Percentiles rank a stretch among this genome's conserved stretches.
Conservation (phyloP, 176 grass and related monocot species). For the Cenchrus purpureus region DNA sequence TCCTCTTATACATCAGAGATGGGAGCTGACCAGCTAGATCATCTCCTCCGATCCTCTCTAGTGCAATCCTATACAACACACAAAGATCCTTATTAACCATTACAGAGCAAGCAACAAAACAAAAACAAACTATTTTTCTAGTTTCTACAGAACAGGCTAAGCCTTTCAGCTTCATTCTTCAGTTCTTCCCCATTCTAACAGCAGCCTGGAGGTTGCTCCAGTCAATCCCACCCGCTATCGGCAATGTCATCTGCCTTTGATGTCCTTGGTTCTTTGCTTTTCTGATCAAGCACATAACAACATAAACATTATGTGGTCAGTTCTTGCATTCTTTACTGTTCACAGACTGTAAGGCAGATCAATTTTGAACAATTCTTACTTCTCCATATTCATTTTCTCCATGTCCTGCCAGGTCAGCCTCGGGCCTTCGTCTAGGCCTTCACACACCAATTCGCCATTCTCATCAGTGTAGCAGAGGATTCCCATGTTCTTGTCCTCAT, state of each 20-base stretch:
- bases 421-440: slow-evolving; percentile 64
- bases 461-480: slow-evolving; percentile 59
- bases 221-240: not conserved
- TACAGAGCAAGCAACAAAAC: slow-evolving; percentile 12
- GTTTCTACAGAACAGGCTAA: slow-evolving; percentile 14
- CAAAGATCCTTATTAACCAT: slow-evolving; percentile 26
- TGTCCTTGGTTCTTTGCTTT: slow-evolving; percentile 19
- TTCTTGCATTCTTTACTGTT: not conserved
- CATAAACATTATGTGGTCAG: not conserved
- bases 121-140: not conserved
- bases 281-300: slow-evolving; percentile 18
- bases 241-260: not conserved
- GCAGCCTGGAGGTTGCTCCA: slow-evolving; percentile 29
- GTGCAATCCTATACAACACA: slow-evolving; percentile 42
- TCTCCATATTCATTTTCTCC: slow-evolving; percentile 43
- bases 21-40: slow-evolving; percentile 38
- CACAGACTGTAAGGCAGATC: not conserved
- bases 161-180: slow-evolving; percentile 26
- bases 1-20: not conserved
- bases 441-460: slow-evolving; percentile 55
- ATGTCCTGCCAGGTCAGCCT: slow-evolving; percentile 50
- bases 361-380: slow-evolving; percentile 40
- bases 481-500: slow-evolving; percentile 56
- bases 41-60: not conserved
- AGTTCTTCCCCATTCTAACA: slow-evolving; percentile 44